phyloP scores from a whole-genome alignment of 2,329 filamentous ascomycete species.

The Didymella arachidicola region DNA sequence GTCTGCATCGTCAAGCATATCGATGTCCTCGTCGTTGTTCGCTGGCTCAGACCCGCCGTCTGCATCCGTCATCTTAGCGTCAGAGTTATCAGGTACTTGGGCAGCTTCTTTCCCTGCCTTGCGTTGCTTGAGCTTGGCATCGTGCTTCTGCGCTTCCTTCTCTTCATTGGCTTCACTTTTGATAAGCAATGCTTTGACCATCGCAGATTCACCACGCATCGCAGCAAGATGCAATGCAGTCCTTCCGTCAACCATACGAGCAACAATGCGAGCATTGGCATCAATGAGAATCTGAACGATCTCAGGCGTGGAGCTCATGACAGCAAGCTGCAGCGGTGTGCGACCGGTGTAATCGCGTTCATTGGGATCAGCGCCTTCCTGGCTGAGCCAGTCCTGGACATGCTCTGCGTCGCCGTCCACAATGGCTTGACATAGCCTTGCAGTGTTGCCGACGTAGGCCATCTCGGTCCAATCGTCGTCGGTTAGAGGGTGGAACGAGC shows the following conservation, averaged over 20 bases:
- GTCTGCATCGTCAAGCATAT: slow-evolving; percentile 60
- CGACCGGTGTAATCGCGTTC: slow-evolving; percentile 68
- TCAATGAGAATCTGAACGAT: slow-evolving; percentile 77
- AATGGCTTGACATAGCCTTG: slow-evolving; percentile 80
- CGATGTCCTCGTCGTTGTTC: slow-evolving; percentile 59
- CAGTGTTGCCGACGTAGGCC: slow-evolving; percentile 85
- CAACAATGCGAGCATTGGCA: slow-evolving; percentile 73
- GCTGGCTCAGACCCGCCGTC: slow-evolving; percentile 50
- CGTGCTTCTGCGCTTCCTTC: slow-evolving; percentile 66
- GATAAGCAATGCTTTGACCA: slow-evolving; percentile 74
- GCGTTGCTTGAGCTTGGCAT: slow-evolving; percentile 53
- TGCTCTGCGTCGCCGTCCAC: slow-evolving; percentile 74
- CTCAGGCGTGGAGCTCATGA: slow-evolving; percentile 70
- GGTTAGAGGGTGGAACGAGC: slow-evolving; percentile 80
- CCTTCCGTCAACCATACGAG: slow-evolving; percentile 78
- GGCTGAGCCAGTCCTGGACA: slow-evolving; percentile 72
- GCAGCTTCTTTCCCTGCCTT: slow-evolving; percentile 26
- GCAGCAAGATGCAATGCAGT: slow-evolving; percentile 86
- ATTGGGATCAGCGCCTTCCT: slow-evolving; percentile 75
- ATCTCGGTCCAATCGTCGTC: slow-evolving; percentile 89
- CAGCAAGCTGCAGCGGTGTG: slow-evolving; percentile 79
- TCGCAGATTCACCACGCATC: slow-evolving; percentile 70
- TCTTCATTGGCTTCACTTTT: slow-evolving; percentile 79
- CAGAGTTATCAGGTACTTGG: slow-evolving; percentile 15
- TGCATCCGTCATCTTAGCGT: slow-evolving; percentile 27